These are phyloP conservation scores for Calonectria honghensis DNA, from an alignment of 2,329 filamentous ascomycete genomes.

Conservation along the genomic window DNA sequence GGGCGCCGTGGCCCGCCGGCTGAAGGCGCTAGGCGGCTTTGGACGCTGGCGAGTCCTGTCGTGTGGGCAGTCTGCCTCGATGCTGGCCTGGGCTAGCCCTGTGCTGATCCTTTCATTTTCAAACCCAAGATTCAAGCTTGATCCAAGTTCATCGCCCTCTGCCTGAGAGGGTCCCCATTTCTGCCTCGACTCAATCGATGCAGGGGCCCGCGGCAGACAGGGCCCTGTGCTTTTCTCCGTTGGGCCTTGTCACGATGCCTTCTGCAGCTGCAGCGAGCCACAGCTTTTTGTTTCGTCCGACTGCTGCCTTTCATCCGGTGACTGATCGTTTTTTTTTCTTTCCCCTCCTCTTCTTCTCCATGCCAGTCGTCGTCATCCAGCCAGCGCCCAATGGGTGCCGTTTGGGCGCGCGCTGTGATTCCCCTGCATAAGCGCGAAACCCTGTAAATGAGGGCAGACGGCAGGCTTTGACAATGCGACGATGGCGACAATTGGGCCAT, in stretches of 20 bases:
- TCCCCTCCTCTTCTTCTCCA: not conserved
- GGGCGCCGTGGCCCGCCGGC: slow-evolving; percentile 25
- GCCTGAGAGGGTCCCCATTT: not conserved
- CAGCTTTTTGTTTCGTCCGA: not conserved
- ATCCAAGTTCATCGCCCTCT: slow-evolving; percentile 8
- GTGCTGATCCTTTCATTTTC: slow-evolving; percentile 15
- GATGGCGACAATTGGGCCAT: not conserved
- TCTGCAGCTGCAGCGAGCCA: not conserved
- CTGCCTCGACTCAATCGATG: slow-evolving; percentile 1
- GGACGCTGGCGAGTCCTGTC: not conserved
- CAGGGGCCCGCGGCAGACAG: slow-evolving; percentile 4
- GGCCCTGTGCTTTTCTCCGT: not conserved
- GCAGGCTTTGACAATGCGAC: slow-evolving; percentile 4
- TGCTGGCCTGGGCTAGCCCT: not conserved
- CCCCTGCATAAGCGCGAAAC: slow-evolving; percentile 27
- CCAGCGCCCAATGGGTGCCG: not conserved
- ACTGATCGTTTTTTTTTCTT: slow-evolving; percentile 8
- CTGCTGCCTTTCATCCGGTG: slow-evolving; percentile 15
- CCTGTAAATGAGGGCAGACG: slow-evolving; percentile 21
- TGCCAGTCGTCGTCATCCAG: not conserved
- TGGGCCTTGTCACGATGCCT: not conserved
- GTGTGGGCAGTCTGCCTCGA: not conserved
- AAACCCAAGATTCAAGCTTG: slow-evolving; percentile 27
- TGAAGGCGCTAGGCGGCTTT: slow-evolving; percentile 34
- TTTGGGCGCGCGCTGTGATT: slow-evolving; percentile 19